Evolutionary conservation across 1,284 basidiomycete genomes (phyloP).

Genomic region (Neolentinus lepideus): DNA sequence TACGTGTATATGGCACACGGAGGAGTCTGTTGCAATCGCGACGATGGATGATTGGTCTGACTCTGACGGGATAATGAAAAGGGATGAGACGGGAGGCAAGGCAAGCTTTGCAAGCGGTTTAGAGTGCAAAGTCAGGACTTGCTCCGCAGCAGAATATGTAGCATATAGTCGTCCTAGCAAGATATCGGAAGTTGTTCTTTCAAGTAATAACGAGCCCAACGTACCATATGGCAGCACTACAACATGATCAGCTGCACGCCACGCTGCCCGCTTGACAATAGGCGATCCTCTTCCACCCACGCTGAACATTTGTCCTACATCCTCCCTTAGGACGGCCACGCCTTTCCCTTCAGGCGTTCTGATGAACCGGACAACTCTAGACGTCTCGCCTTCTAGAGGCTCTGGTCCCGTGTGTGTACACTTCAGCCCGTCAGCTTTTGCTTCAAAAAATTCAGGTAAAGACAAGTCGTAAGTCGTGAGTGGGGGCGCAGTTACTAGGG

Average conservation of each 20-base stretch:
- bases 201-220: not conserved
- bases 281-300: constrained; percentile 36
- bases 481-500: constrained; percentile 53
- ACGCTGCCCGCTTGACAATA: constrained; percentile 35
- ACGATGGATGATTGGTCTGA: constrained; percentile 47
- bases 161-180: constrained; percentile 29
- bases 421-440: constrained; percentile 42
- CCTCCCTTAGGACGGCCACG: constrained; percentile 51
- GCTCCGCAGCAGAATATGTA: constrained; percentile 37
- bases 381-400: constrained; percentile 37
- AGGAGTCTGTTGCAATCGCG: constrained; percentile 49
- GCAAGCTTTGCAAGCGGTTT: constrained; percentile 34
- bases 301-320: constrained; percentile 59
- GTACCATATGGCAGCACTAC: constrained; percentile 60
- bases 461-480: constrained; percentile 50
- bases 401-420: constrained; percentile 31
- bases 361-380: constrained; percentile 51
- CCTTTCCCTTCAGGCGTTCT: constrained; percentile 72
- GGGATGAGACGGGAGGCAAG: constrained; percentile 44
- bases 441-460: constrained; percentile 52
- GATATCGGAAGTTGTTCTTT: not conserved
- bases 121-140: constrained; percentile 42
- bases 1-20: constrained; percentile 44
- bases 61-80: constrained; percentile 58
- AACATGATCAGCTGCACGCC: constrained; percentile 51